Percentiles rank a stretch among this genome's conserved stretches.
Evolutionary conservation across 2,329 filamentous ascomycete species (phyloP).

Genomic region (Chrysoporthe deuterocubensis): DNA sequence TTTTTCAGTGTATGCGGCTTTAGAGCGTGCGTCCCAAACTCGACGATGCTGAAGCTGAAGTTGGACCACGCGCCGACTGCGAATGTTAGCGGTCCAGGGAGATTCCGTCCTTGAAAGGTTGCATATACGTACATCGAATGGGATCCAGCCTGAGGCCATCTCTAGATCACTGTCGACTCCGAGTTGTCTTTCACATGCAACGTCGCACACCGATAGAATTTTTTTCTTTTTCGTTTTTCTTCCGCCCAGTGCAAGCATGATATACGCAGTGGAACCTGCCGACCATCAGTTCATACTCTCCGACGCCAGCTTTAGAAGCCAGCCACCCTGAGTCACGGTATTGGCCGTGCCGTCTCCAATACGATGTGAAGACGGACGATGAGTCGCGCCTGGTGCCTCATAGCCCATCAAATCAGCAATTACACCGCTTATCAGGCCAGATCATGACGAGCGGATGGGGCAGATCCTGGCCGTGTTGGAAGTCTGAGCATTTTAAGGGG

Average conservation of each 20-base stretch:
- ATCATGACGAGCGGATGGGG: neutral
- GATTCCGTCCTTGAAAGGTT: neutral
- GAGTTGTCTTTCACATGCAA: no score
- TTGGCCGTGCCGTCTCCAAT: neutral
- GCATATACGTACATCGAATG: no score
- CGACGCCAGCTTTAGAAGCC: neutral
- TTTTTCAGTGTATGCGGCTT: neutral
- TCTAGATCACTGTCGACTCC: no score
- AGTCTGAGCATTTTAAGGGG: conserved; percentile 7
- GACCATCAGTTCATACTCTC: neutral
- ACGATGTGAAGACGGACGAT: neutral
- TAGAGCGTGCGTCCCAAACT: neutral
- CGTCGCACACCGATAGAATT: no score
- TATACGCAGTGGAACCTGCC: neutral
- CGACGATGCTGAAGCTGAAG: neutral
- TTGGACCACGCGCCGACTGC: neutral
- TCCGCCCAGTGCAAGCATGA: neutral
- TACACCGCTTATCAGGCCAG: conserved; percentile 1
- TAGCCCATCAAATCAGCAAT: no score
- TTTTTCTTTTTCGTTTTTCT: no score
- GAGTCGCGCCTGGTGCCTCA: neutral
- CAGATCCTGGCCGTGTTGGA: neutral
- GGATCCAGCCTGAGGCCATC: no score
- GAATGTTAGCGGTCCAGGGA: neutral
- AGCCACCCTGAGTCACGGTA: neutral